A percentile compares a stretch with the other conserved stretches of the same genome.
These are phyloP conservation scores for Skeletonema menzelii DNA, from an alignment of 108 stramenopile species.

Conservation along the genomic window DNA sequence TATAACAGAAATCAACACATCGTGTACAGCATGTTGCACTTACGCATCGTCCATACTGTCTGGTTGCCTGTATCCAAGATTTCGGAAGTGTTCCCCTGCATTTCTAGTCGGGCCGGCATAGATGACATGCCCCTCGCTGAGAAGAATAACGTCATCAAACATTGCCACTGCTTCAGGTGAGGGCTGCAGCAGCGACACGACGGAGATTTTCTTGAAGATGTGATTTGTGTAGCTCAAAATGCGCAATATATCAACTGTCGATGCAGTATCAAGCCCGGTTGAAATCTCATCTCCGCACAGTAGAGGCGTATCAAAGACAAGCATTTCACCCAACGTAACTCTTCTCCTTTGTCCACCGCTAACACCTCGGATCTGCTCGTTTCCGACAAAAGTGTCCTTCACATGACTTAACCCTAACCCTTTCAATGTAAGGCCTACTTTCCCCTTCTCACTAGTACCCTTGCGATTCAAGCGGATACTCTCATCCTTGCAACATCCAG, in stretches of 20 bases:
- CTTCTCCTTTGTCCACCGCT: conserved; percentile 58
- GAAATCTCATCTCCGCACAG: conserved; percentile 67
- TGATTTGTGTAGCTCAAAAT: conserved; percentile 30
- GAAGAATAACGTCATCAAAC: conserved; percentile 72
- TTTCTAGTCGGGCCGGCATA: conserved; percentile 64
- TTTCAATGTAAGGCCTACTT: conserved; percentile 41
- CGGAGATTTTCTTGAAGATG: conserved; percentile 33
- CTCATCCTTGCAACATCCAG: conserved; percentile 29
- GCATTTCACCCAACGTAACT: conserved; percentile 47
- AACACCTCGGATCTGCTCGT: conserved; percentile 49
- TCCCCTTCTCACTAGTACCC: conserved; percentile 6
- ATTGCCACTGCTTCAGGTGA: conserved; percentile 67
- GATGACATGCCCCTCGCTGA: conserved; percentile 57
- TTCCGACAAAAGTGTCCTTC: conserved; percentile 75
- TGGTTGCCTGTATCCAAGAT: conserved; percentile 53
- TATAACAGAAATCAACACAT: no score
- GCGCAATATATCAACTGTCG: conserved; percentile 69
- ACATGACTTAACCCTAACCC: conserved; percentile 62
- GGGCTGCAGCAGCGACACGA: conserved; percentile 77
- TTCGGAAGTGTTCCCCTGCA: conserved; percentile 47
- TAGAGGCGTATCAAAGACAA: conserved; percentile 38
- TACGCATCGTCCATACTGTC: conserved; percentile 63
- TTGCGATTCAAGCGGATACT: conserved; percentile 1
- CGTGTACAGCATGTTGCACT: no score
- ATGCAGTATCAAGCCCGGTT: conserved; percentile 75